Evolutionary conservation across 805 yeast genomes (phyloP), one percentile per base, ranked within the genome.

Genomic region (Cyberlindnera nakhonratchasimensis): DNA sequence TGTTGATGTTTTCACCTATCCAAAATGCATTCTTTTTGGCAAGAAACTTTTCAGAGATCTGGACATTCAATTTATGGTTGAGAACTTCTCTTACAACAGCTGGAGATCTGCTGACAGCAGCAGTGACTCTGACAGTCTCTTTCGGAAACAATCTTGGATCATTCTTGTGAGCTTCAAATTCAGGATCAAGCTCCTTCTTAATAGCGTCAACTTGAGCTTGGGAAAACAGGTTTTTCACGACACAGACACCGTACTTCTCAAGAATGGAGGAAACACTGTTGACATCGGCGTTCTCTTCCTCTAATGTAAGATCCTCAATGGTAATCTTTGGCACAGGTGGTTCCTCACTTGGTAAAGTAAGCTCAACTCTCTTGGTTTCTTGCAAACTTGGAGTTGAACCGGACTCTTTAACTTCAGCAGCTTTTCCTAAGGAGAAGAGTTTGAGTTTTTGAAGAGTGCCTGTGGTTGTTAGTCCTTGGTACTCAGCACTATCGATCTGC

Each of bases 11-110:
- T 9, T 26, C 31, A 17, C 33, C 32, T 11, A 36, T 36, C 39
- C 39, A 36, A 28, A 36, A 36, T 1, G 39, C 39, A 21, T 36
- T 36, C 26, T 36, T 36, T 33, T 29, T 36, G 7, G 39, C 39
- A 3, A 36, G 34, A 33, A 36, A 36, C 39, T 36, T 36, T 18
- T 36, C 39, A 29, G 33, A 28, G 16, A 36, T 30, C 14, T 21
- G 28, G 14, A 36, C 34, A 10, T 36, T 36, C n/a, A 36, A 14
- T 4, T 33, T 20, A 29, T 36, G 16, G 16, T 29, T 21, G 20
- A 36, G 17, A 24, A 36, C 33, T 21, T 36, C 39, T 28, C 28
- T 36, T 12, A 36, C 39, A 14, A 29, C 19, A 18, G 33, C 26
- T 6, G 39, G 39, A 12, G 39, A 36, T 21, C 23, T 36, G n/a